Percentiles rank a stretch among this genome's conserved stretches.
Evolutionary conservation across 371 early-diverging fungal species (phyloP).

Genomic region (Mucor circinelloides): DNA sequence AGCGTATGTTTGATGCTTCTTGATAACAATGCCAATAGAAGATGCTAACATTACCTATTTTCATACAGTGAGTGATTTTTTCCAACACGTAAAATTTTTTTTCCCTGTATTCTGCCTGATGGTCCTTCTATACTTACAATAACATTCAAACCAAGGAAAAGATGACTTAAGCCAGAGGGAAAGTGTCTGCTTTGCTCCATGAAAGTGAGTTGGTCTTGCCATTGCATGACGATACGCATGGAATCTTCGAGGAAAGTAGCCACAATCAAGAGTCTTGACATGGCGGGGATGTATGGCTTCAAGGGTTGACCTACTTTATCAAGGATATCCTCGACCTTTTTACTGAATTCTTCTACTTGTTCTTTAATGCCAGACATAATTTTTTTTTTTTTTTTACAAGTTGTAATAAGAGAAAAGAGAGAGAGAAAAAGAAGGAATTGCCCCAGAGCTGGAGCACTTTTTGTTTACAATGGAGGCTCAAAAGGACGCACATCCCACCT

Average conservation of each 20-base stretch:
- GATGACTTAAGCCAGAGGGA: conserved; percentile 73
- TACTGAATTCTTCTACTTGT: conserved; percentile 38
- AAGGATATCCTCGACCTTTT: conserved; percentile 74
- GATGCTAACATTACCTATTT: conserved; percentile 74
- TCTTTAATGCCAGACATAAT: conserved; percentile 31
- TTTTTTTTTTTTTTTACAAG: not conserved
- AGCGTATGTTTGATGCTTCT: conserved; percentile 79
- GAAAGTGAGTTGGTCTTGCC: conserved; percentile 85
- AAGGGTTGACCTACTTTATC: conserved; percentile 77
- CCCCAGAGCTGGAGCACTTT: not conserved
- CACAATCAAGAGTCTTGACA: conserved; percentile 90
- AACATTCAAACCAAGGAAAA: conserved; percentile 86
- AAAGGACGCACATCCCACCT: not conserved
- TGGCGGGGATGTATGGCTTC: conserved; percentile 90
- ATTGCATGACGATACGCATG: conserved; percentile 85
- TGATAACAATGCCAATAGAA: conserved; percentile 77
- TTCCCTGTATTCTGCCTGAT: not conserved
- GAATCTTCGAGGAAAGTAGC: conserved; percentile 96
- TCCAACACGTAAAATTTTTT: conserved; percentile 2
- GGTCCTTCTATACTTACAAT: conserved; percentile 45
- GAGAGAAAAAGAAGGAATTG: conserved; percentile 1
- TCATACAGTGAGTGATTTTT: not conserved
- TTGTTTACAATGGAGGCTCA: not conserved
- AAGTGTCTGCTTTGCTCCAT: conserved; percentile 80
- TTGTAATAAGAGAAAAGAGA: not conserved